Conservation (phyloP, 306 rosid species). For the Vachellia pachyceras region DNA sequence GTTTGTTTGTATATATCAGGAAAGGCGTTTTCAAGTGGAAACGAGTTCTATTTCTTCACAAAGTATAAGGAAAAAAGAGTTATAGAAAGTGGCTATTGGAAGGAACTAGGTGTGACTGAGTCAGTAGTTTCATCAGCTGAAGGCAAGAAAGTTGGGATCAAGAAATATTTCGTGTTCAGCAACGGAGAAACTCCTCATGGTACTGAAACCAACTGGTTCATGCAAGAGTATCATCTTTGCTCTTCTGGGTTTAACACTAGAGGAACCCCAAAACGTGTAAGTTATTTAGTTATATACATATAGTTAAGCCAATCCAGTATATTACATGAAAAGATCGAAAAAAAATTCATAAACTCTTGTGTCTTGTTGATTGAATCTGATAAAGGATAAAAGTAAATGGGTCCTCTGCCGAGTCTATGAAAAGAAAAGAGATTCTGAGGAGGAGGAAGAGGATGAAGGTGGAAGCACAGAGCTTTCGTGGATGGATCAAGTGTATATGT, state of each 20-base stretch:
- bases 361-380: neutral
- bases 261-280: conserved; percentile 34
- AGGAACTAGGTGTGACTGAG: conserved; percentile 39
- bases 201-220: conserved; percentile 50
- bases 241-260: conserved; percentile 15
- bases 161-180: conserved; percentile 46
- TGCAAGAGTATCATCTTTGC: conserved; percentile 56
- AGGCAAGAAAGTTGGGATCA: conserved; percentile 49
- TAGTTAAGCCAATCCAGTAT: neutral
- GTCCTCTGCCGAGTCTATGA: conserved; percentile 58
- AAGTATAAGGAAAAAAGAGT: conserved; percentile 39
- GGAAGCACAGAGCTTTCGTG: conserved; percentile 54
- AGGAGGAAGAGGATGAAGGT: conserved; percentile 46
- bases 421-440: conserved; percentile 30
- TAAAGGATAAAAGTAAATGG: conserved; percentile 46
- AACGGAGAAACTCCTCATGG: conserved; percentile 37
- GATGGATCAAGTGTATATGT: conserved; percentile 46
- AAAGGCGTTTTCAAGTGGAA: conserved; percentile 48
- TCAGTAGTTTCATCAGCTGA: conserved; percentile 41
- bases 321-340: no score
- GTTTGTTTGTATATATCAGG: conserved; percentile 28
- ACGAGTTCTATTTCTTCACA: conserved; percentile 49
- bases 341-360: neutral
- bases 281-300: neutral
- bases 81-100: conserved; percentile 56